Evolutionary conservation across 306 rosid genomes (phyloP), one percentile per base, ranked within the genome.

Genomic region (Trifolium dubium): DNA sequence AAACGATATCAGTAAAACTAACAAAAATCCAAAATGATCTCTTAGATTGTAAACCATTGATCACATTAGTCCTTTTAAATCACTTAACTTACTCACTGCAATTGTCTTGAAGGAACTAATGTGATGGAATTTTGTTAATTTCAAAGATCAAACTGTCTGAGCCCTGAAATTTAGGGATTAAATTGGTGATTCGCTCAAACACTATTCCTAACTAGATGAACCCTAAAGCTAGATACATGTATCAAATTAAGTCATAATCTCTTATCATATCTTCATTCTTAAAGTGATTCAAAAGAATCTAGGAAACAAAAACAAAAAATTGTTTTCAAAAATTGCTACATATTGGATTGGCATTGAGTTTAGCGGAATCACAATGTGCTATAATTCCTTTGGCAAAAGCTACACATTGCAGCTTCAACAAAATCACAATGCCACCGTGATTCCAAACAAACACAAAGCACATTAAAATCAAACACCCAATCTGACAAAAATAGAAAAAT

Each of bases 1-100:
- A 77, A 68, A 37, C 74, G 43, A 14, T 53, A 37, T 18, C 66
- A 61, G 32, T 40, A 59, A 59, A 49, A 49, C n/a, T 49, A 49
- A 49, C 23, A 49, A 50, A 50, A 49, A n/a, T 53, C 60, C 6
- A 8, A 53, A 53, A 53, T 53, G 2, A 19, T 54, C 61, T 54
- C 31, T 54, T 54, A 54, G 19, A 54, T 19, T 19, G 6, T 3
- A 54, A 54, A 53, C 3, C 60, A 53, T 6, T 15, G 56, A n/a
- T 50, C 10, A 1, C 6, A 0, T 18, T 6, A 49, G 23, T n/a
- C 55, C 19, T 49, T n/a, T 6, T 49, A 6, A 14, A 49, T 6
- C 10, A 2, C 19, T n/a, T 49, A 49, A 49, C 5, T 53, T 8
- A 18, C 31, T 53, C 4, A 11, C 60, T 53, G 18, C 60, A 18